Base-by-base conservation (phyloP, 768 basidiomycete genomes). In the Boletus subcaerulescens region DNA sequence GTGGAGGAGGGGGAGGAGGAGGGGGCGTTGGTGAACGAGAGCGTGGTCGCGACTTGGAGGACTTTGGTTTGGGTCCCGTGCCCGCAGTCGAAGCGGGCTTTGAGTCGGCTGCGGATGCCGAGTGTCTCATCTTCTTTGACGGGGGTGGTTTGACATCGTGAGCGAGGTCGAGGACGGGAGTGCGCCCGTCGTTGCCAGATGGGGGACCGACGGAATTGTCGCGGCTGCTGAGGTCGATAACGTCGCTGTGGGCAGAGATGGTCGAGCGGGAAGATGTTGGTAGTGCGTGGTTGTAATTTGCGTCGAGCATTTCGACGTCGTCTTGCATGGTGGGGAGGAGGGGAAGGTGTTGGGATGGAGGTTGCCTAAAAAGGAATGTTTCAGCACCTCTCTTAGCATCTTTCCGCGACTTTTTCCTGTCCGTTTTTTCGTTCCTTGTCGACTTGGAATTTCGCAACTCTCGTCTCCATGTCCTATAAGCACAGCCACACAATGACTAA, bases 21-120 rank as follows among this genome's bases (percentile, higher is more conserved):
- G 48, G 36, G 3, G 52, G 38, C 4, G 84, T 80, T 11, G 86
- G 85, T 0, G 86, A 84, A 9, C 77, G 82, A 35, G 76, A 78
- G 49, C 75, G 81, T 52, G 71, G 73, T 38, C 73, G 74, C 48
- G 69, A 63, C 66, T 76, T 78, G 45, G 77, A 66, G 9, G 80
- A 78, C 66, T 80, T 84, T 55, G 84, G 80, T 64, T 85, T 84
- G 26, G 75, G 69, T 53, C 68, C 68, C 53, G 68, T 47, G 57
- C 58, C 68, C 61, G 65, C 65, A 65, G 68, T 40, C 29, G 69
- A 72, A 35, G 55, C 55, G 20, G 69, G 66, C 38, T 68, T 70
- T 44, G 64, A 65, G 51, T 42, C 61, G 42, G 60, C 48, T 38
- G 41, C 58, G 11, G 68, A 63, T 36, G 64, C 58, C 38, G 70